These are phyloP conservation scores for Aspergillus cristatus DNA, from an alignment of 495 filamentous ascomycete species.

Conservation along the genomic window DNA sequence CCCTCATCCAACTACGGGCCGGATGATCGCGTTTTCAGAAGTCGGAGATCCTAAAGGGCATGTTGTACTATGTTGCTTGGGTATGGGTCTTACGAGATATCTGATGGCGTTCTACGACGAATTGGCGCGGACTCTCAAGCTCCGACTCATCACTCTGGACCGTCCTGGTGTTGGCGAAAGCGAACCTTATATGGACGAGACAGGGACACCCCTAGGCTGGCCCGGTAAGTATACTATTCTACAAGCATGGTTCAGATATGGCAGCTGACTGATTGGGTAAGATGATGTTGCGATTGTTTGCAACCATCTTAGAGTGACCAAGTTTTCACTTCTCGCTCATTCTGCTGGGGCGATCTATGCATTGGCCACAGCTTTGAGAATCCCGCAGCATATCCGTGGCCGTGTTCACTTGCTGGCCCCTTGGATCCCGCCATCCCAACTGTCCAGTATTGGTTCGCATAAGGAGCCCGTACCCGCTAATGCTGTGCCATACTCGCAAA, in stretches of 20 bases:
- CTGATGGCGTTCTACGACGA: constrained; percentile 98
- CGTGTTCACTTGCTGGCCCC: constrained; percentile 92
- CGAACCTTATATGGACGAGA: constrained; percentile 68
- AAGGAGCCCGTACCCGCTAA: constrained; percentile 66
- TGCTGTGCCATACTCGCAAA: constrained; percentile 83
- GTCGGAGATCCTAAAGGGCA: constrained; percentile 88
- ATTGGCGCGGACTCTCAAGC: constrained; percentile 75
- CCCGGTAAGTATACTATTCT: constrained; percentile 55
- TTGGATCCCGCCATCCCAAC: constrained; percentile 98
- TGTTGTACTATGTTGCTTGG: constrained; percentile 92
- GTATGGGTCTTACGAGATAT: constrained; percentile 95
- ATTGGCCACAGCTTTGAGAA: constrained; percentile 86
- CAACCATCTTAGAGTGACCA: constrained; percentile 82
- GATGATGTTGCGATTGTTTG: constrained; percentile 96
- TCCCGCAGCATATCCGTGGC: constrained; percentile 92
- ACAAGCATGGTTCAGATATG: no score
- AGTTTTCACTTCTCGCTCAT: constrained; percentile 96
- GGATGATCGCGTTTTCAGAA: constrained; percentile 91
- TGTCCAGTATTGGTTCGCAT: constrained; percentile 71
- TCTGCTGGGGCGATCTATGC: constrained; percentile 97
- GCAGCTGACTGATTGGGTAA: no score
- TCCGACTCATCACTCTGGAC: constrained; percentile 89
- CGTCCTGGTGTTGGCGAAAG: constrained; percentile 92
- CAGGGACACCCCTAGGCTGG: constrained; percentile 85
- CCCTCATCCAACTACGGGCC: constrained; percentile 70